These are phyloP conservation scores for Gossypium davidsonii DNA, from an alignment of 441 rosid species.

Conservation along the genomic window DNA sequence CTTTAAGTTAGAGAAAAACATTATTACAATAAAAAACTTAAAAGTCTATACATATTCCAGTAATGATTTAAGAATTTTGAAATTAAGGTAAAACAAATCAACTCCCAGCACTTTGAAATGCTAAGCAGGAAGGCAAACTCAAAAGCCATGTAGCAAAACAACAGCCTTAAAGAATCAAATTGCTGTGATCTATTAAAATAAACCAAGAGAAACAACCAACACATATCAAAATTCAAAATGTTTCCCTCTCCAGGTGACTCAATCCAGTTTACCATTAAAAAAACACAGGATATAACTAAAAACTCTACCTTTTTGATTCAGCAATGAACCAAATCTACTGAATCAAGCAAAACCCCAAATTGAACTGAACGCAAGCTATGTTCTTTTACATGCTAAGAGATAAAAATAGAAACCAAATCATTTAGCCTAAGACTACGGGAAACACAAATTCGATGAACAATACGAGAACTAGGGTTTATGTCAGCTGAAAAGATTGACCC, in stretches of 20 bases:
- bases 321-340: slow-evolving; percentile 19
- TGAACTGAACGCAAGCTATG: slow-evolving; percentile 15
- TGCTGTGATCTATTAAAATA: slow-evolving; percentile 23
- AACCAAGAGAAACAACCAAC: slow-evolving; percentile 7
- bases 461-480: neutral
- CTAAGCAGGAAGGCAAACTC: neutral
- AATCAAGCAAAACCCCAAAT: slow-evolving; percentile 21
- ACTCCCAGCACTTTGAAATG: neutral
- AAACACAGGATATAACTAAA: neutral
- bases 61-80: neutral
- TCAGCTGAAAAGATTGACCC: neutral
- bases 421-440: slow-evolving; percentile 22
- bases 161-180: neutral
- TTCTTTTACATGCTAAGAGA: slow-evolving; percentile 10
- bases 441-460: slow-evolving; percentile 1
- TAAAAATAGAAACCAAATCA: slow-evolving; percentile 3
- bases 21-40: neutral
- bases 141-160: too few relatives aligned
- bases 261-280: slow-evolving; percentile 22
- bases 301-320: slow-evolving; percentile 17
- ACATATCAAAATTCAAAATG: slow-evolving; percentile 11
- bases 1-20: neutral
- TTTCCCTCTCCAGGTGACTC: slow-evolving; percentile 18
- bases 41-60: neutral
- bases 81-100: neutral